Base-by-base conservation (phyloP, 1,284 basidiomycete genomes). In the Boletus subluridellus region DNA sequence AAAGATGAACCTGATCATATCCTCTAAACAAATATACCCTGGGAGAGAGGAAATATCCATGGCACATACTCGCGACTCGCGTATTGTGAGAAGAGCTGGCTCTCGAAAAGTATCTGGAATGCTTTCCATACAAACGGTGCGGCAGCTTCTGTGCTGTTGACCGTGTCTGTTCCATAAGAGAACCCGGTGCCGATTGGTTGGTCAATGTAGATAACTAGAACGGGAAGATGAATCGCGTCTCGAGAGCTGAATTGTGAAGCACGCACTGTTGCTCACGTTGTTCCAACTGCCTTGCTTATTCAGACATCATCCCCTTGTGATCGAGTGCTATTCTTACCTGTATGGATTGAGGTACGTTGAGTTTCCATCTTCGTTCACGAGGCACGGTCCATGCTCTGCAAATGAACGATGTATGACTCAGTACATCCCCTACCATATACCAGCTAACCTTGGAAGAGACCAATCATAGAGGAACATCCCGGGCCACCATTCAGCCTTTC, bases 131-230 rank as follows among this genome's bases (percentile, higher is more conserved):
- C 78, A 21, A 79, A 78, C 0, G 76, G 74, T 1, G 79, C 77
- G 0, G 77, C 76, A 32, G 80, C 61, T 49, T 78, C 66, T 0
- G 85, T 86, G 67, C 82, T 85, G 61, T 83, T 82, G 24, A 77
- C 78, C 0, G 78, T 76, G 55, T 83, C 80, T 0, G 71, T 78
- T 4, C 86, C 85, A 57, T 80, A 83, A 6, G 85, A 87, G 68
- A 87, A 87, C 2, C 86, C 85, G 5, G 84, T 82, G 0, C 83
- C 84, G 53, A 88, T 84, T 1, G 88, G 89, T 69, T 91, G 88
- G 68, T 90, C 88, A 52, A 90, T 84, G 66, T 88, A 90, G 49
- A 91, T 84, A 69, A 87, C 85, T 87, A 57, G 12, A 50, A 17
- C 26, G 11, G 9, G 4, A 35, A n/a, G 1, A 47, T 55, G 34